Conservation (phyloP, 192 early-diverging fungal genomes). For the Entrophospora sp. region DNA sequence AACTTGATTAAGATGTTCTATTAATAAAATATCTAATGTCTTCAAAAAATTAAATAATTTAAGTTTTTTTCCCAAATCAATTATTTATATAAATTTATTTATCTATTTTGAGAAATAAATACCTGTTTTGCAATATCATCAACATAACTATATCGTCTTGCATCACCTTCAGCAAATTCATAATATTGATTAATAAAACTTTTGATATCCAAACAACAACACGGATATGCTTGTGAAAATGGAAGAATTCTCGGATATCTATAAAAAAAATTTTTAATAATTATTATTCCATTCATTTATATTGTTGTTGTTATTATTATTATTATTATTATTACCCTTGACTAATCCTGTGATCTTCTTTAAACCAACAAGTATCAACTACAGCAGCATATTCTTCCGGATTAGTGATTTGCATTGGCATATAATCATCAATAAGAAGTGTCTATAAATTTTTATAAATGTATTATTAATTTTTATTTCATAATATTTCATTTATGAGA, state of each 20-base stretch:
- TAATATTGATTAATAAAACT: slow-evolving; percentile 73
- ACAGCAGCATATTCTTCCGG: slow-evolving; percentile 57
- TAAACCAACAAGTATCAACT: slow-evolving; percentile 51
- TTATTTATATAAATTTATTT: too few species aligned
- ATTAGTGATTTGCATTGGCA: slow-evolving; percentile 61
- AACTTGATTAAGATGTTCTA: slow-evolving; percentile 59
- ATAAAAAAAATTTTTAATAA: too few species aligned
- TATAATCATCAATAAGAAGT: slow-evolving; percentile 74
- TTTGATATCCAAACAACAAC: slow-evolving; percentile 59
- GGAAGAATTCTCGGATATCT: slow-evolving; percentile 68
- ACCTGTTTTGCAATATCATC: slow-evolving; percentile 78
- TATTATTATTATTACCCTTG: slow-evolving; percentile 3
- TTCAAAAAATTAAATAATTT: slow-evolving; percentile 14
- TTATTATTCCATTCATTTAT: too few species aligned
- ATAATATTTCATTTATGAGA: neutral
- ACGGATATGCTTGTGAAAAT: slow-evolving; percentile 74
- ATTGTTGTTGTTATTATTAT: too few species aligned
- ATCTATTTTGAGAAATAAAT: neutral
- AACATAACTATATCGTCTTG: slow-evolving; percentile 76
- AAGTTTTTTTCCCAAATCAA: too few species aligned
- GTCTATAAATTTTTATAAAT: slow-evolving; percentile 37
- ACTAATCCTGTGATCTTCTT: slow-evolving; percentile 38
- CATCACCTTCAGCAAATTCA: slow-evolving; percentile 75
- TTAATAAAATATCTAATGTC: slow-evolving; percentile 61
- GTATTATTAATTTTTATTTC: neutral